Base-by-base conservation (phyloP, 139 green algal species). In the Chlorella sp. region DNA sequence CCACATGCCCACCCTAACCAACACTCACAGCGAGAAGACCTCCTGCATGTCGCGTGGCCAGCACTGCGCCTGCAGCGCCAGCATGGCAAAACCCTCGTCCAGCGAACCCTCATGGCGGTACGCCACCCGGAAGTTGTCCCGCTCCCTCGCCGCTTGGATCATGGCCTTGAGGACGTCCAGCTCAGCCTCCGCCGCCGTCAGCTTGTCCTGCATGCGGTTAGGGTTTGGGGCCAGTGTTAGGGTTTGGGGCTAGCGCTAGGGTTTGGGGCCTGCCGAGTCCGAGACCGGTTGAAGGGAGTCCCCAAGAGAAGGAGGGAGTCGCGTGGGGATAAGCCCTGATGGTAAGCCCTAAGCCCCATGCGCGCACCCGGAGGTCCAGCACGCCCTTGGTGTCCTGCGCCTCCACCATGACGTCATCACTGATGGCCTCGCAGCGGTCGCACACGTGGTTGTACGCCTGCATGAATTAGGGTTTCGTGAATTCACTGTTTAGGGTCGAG, bases 161-260 rank as follows among this genome's bases (percentile, higher is more conserved):
- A 81, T 82, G 35, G 69, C 71, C 72, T 79, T 80, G 51, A 86
- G 83, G n/a, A 82, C 74, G 0, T 51, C 64, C 49, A 85, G 30
- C 65, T 86, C 80, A 5, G 75, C 70, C 70, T 84, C 80, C 1
- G 35, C 62, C 0, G 71, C 68, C 0, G 31, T 49, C 51, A 79
- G 71, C 35, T 74, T 62, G 42, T 63, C 62, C 71, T 78, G 67
- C 51, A n/a, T n/a, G n/a, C n/a, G n/a, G n/a, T n/a, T n/a, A n/a
- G n/a, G n/a, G n/a, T 31, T 67, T 27, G 3, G 27, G 27, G 61
- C 23, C 5, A n/a, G 31, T 49, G 31, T 69, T 49, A 51, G 31
- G 29, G 55, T n/a, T 5, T 63, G 17, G n/a, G n/a, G n/a, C n/a
- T n/a, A n/a, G n/a, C n/a, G n/a, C n/a, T n/a, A n/a, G n/a, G n/a